Evolutionary conservation across 352 stramenopile genomes (phyloP).

Genomic region (Phytopythium ostracodes): DNA sequence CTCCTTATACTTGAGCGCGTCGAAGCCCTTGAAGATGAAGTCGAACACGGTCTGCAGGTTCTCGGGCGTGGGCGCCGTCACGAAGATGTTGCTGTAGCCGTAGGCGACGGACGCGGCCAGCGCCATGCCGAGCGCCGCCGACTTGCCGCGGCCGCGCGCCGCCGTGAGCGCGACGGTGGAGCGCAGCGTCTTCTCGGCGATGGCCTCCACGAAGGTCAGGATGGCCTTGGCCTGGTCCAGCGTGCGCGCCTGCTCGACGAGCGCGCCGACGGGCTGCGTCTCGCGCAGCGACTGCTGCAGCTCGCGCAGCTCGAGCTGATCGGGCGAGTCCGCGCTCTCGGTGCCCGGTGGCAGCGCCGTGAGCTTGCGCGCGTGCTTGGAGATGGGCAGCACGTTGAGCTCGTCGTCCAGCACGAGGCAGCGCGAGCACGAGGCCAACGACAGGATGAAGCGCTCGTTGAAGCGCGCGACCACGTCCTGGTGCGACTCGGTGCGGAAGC

Average conservation of each 20-base stretch:
- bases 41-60: slow-evolving; percentile 99
- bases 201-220: slow-evolving; percentile 97
- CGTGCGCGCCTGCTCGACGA: slow-evolving; percentile 95
- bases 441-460: slow-evolving; percentile 99
- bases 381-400: slow-evolving; percentile 98
- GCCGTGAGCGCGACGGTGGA: slow-evolving; percentile 96
- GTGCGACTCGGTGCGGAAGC: slow-evolving; percentile 91
- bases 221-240: slow-evolving; percentile 95
- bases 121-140: slow-evolving; percentile 95
- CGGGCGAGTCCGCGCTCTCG: slow-evolving; percentile 49
- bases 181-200: slow-evolving; percentile 94
- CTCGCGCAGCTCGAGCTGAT: slow-evolving; percentile 89
- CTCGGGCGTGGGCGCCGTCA: slow-evolving; percentile 97
- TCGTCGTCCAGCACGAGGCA: slow-evolving; percentile 99
- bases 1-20: slow-evolving; percentile 93
- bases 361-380: slow-evolving; percentile 89
- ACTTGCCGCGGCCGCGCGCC: slow-evolving; percentile 92
- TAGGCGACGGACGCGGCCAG: slow-evolving; percentile 80
- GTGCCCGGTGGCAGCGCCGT: slow-evolving; percentile 70
- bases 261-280: slow-evolving; percentile 92
- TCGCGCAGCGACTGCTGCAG: slow-evolving; percentile 95
- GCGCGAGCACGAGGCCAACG: slow-evolving; percentile 91
- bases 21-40: slow-evolving; percentile 96
- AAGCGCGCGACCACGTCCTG: slow-evolving; percentile 97
- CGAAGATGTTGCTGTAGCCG: slow-evolving; percentile 94